phyloP scores from a whole-genome alignment of 306 rosid species.

The Sicyos edulis region DNA sequence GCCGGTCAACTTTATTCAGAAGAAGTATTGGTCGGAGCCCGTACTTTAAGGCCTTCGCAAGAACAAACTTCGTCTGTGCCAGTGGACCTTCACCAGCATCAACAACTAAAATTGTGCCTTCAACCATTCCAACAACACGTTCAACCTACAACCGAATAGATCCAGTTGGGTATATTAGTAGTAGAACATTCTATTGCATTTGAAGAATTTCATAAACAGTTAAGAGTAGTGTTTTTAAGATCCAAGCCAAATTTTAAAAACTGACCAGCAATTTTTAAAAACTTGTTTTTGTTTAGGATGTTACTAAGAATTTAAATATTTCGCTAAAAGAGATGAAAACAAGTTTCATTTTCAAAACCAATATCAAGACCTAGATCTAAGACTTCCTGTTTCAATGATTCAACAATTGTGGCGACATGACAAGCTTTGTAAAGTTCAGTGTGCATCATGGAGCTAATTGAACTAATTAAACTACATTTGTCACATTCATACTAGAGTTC shows the following conservation, averaged over 20 bases:
- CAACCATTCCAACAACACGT: conserved; percentile 96
- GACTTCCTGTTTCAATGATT: no score
- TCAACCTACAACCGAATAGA: conserved; percentile 54
- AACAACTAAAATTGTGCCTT: conserved; percentile 88
- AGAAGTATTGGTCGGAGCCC: conserved; percentile 93
- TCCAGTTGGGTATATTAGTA: not conserved
- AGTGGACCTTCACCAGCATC: conserved; percentile 99
- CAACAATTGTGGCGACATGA: not conserved
- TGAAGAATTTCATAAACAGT: not conserved
- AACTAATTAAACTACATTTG: not conserved
- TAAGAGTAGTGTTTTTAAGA: no score
- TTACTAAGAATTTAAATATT: no score
- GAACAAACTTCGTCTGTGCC: conserved; percentile 92
- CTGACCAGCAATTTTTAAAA: no score
- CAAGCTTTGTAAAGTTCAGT: not conserved
- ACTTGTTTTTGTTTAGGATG: no score
- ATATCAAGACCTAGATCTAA: no score
- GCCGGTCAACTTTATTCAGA: conserved; percentile 93
- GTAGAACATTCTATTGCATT: not conserved
- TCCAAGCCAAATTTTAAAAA: no score
- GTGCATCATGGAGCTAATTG: not conserved
- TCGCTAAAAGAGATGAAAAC: no score
- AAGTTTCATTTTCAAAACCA: no score
- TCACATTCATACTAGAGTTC: not conserved
- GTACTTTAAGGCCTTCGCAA: conserved; percentile 88